These are phyloP conservation scores for Limtongia smithiae DNA, from an alignment of 805 yeast species.

Conservation along the genomic window DNA sequence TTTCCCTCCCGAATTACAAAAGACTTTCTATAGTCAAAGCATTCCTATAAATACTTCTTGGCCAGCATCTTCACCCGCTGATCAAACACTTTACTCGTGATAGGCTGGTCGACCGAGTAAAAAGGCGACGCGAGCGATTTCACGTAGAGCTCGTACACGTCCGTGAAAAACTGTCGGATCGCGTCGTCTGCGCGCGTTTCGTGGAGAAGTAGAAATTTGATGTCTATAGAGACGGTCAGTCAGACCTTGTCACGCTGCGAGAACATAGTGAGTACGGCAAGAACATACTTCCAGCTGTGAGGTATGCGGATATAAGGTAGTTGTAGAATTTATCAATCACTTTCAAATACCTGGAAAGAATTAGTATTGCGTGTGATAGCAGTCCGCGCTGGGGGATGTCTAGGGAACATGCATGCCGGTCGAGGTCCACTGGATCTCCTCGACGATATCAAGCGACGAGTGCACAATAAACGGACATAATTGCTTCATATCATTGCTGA, in stretches of 20 bases:
- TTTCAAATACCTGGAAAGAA: constrained; percentile 50
- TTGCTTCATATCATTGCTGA: constrained; percentile 69
- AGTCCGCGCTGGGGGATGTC: not conserved
- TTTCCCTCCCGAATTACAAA: not conserved
- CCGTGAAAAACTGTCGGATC: constrained; percentile 78
- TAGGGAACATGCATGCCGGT: constrained; percentile 42
- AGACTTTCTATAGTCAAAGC: not conserved
- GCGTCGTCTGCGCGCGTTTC: constrained; percentile 64
- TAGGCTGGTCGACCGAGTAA: constrained; percentile 70
- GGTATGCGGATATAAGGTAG: constrained; percentile 71
- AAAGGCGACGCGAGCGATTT: constrained; percentile 85
- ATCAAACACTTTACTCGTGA: constrained; percentile 72
- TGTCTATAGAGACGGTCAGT: constrained; percentile 37
- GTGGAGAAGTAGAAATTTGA: constrained; percentile 71
- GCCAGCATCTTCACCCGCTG: constrained; percentile 66
- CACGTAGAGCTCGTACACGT: constrained; percentile 81
- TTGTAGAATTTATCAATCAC: constrained; percentile 84
- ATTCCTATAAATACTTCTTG: constrained; percentile 59
- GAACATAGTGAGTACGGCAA: not conserved
- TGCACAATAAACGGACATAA: constrained; percentile 84
- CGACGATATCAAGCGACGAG: constrained; percentile 85
- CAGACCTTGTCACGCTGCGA: not conserved
- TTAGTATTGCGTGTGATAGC: not conserved
- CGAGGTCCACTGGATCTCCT: constrained; percentile 79
- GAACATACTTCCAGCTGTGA: constrained; percentile 70